phyloP scores from a whole-genome alignment of 2,329 filamentous ascomycete genomes.

The Nannizziopsis arthrosporioides region DNA sequence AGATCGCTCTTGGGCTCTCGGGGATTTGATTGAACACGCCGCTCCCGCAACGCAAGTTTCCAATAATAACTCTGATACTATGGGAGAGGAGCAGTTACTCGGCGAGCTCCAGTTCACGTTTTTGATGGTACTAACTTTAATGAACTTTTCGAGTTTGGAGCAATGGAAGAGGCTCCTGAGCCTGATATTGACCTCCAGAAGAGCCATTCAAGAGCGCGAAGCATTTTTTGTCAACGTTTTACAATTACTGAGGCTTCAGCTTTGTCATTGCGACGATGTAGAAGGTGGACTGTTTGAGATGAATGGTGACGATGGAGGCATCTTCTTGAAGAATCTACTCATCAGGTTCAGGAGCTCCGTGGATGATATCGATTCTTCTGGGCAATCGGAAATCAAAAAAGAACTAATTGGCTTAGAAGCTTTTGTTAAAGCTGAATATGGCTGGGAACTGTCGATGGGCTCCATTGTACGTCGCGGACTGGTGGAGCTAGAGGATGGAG shows the following conservation, averaged over 20 bases:
- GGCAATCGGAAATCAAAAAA: constrained; percentile 34
- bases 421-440: constrained; percentile 43
- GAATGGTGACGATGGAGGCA: constrained; percentile 39
- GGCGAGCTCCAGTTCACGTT: constrained; percentile 54
- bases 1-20: constrained; percentile 51
- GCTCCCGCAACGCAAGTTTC: constrained; percentile 22
- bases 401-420: constrained; percentile 46
- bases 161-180: constrained; percentile 52
- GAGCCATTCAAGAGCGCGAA: constrained; percentile 39
- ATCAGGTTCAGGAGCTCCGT: constrained; percentile 42
- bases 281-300: constrained; percentile 53
- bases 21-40: constrained; percentile 38
- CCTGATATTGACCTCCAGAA: constrained; percentile 46
- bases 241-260: constrained; percentile 40
- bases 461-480: constrained; percentile 46
- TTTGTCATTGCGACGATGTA: constrained; percentile 46
- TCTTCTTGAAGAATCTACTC: constrained; percentile 43
- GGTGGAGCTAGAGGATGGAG: constrained; percentile 52
- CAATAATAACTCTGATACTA: constrained; percentile 12
- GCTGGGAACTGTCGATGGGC: constrained; percentile 46
- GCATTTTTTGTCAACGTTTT: constrained; percentile 44
- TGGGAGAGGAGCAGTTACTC: constrained; percentile 34
- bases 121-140: constrained; percentile 50
- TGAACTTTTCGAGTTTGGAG: constrained; percentile 55
- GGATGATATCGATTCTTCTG: constrained; percentile 21